A percentile compares a stretch with the other conserved stretches of the same genome.
Conservation (phyloP, 768 basidiomycete genomes). For the Boletus reticuloceps region DNA sequence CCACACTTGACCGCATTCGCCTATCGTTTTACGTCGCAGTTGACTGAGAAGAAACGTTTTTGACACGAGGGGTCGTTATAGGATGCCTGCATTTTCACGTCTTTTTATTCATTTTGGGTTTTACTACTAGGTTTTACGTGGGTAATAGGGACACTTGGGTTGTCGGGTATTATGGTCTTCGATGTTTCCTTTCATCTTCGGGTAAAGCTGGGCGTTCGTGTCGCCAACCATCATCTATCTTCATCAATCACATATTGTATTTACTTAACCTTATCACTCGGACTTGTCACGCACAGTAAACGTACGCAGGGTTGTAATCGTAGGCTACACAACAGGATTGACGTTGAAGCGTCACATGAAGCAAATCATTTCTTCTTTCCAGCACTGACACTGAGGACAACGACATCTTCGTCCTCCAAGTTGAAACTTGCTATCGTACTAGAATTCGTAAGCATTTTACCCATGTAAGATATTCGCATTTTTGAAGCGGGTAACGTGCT, state of each 20-base stretch:
- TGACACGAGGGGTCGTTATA: slow-evolving; percentile 19
- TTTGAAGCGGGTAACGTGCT: slow-evolving; percentile 78
- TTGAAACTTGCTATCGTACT: slow-evolving; percentile 85
- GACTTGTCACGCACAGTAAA: slow-evolving; percentile 6
- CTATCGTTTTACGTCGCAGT: slow-evolving; percentile 23
- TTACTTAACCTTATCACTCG: slow-evolving; percentile 19
- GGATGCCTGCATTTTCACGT: neutral
- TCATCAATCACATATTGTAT: slow-evolving; percentile 20
- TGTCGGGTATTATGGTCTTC: neutral
- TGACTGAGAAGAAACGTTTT: slow-evolving; percentile 20
- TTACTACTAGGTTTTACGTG: slow-evolving; percentile 7
- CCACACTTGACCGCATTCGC: slow-evolving; percentile 13
- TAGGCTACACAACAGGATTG: slow-evolving; percentile 8
- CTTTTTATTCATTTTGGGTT: slow-evolving; percentile 16
- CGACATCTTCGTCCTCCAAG: slow-evolving; percentile 84
- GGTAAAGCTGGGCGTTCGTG: slow-evolving; percentile 6
- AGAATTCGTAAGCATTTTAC: slow-evolving; percentile 85
- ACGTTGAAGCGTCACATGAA: neutral
- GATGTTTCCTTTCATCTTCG: slow-evolving; percentile 1
- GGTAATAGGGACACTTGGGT: slow-evolving; percentile 5
- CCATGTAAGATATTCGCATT: slow-evolving; percentile 74
- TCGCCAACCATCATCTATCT: slow-evolving; percentile 7
- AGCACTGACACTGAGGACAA: slow-evolving; percentile 76
- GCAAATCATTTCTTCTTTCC: slow-evolving; percentile 62
- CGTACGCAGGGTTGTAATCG: slow-evolving; percentile 9